A percentile compares a stretch with the other conserved stretches of the same genome.
These are phyloP conservation scores for Citeromyces hawaiiensis DNA, from an alignment of 1,139 yeast genomes.

Conservation along the genomic window DNA sequence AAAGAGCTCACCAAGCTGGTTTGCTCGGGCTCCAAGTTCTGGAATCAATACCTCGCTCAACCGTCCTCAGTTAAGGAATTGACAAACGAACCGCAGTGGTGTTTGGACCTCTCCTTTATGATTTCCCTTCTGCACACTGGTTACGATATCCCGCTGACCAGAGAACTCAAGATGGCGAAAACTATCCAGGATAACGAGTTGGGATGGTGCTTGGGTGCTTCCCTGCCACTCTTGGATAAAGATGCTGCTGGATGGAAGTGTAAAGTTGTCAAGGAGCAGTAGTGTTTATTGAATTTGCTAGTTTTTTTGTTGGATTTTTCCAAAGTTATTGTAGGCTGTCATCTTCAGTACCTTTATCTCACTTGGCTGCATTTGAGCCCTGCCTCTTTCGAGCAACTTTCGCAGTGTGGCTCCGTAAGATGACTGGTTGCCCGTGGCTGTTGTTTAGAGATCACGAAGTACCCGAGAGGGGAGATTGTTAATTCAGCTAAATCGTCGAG, in stretches of 20 bases:
- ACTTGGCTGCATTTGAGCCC: too few species aligned
- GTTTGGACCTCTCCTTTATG: conserved; percentile 84
- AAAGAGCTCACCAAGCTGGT: conserved; percentile 71
- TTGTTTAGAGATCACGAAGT: too few species aligned
- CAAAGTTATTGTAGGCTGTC: too few species aligned
- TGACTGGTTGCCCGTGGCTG: too few species aligned
- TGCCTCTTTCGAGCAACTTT: too few species aligned
- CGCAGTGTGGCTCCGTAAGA: too few species aligned
- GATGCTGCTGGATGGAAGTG: conserved; percentile 57
- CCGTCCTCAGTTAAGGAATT: conserved; percentile 33
- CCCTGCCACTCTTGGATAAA: conserved; percentile 72
- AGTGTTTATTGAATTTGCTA: not conserved
- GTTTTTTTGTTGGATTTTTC: too few species aligned
- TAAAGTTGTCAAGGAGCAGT: conserved; percentile 21
- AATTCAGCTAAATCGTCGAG: too few species aligned
- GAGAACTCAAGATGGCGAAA: conserved; percentile 88
- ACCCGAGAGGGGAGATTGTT: too few species aligned
- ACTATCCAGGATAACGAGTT: conserved; percentile 79
- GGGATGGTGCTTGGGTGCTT: conserved; percentile 98
- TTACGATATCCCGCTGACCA: conserved; percentile 79
- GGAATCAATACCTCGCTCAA: conserved; percentile 27
- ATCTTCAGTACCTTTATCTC: too few species aligned
- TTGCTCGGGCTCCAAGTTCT: conserved; percentile 66
- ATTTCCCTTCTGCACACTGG: conserved; percentile 86
- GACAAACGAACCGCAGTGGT: conserved; percentile 80